Evolutionary conservation across 106 monocot genomes (phyloP).

Genomic region (Iris macrosiphon): DNA sequence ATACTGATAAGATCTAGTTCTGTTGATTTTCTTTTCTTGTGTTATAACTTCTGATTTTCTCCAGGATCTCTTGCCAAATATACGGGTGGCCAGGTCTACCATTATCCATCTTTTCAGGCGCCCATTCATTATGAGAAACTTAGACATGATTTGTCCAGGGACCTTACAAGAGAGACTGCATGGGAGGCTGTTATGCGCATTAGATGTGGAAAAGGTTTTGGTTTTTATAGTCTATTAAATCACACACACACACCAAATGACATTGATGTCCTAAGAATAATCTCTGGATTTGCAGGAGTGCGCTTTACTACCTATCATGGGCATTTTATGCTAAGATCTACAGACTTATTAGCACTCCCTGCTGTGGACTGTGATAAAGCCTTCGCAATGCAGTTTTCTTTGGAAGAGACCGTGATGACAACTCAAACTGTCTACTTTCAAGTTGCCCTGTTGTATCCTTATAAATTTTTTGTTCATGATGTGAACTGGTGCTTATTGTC

Average conservation of each 20-base stretch:
- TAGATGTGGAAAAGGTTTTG: constrained; percentile 94
- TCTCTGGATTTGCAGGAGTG: constrained; percentile 56
- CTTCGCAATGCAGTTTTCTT: constrained; percentile 85
- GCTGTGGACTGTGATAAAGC: constrained; percentile 98
- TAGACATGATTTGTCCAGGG: constrained; percentile 70
- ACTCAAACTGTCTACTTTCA: constrained; percentile 91
- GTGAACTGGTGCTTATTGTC: too few relatives aligned
- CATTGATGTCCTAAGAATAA: neutral
- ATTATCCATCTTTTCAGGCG: constrained; percentile 84
- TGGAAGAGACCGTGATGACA: constrained; percentile 91
- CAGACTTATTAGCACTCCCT: constrained; percentile 93
- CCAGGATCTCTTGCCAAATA: constrained; percentile 88
- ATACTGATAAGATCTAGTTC: neutral
- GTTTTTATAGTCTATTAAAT: too few relatives aligned
- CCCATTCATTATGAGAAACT: constrained; percentile 58
- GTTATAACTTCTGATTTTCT: neutral
- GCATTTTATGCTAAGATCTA: constrained; percentile 92
- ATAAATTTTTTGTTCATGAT: neutral
- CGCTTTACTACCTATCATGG: constrained; percentile 94
- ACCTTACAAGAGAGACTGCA: constrained; percentile 91
- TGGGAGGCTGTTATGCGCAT: constrained; percentile 99
- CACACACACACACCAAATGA: too few relatives aligned
- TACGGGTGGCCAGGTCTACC: constrained; percentile 93
- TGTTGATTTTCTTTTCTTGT: neutral
- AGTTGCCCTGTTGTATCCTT: constrained; percentile 97